Evolutionary conservation across 768 basidiomycete genomes (phyloP).

Genomic region (Tricholoma furcatifolium): DNA sequence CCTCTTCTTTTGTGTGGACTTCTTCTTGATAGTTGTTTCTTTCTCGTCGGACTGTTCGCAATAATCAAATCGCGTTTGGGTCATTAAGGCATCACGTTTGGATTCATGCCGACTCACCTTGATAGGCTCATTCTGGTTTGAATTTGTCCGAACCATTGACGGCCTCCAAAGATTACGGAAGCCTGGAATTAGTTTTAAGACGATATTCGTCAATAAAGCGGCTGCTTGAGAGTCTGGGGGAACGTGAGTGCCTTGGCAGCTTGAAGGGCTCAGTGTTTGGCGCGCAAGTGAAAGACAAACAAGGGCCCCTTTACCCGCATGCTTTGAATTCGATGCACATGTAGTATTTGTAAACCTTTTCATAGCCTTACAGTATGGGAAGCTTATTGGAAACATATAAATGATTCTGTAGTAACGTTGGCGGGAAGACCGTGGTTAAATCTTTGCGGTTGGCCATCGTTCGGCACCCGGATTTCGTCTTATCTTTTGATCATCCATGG

Average conservation of each 20-base stretch:
- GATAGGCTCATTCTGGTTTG: constrained; percentile 24
- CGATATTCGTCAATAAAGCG: constrained; percentile 6
- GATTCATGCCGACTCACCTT: constrained; percentile 18
- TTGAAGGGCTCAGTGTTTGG: constrained; percentile 10
- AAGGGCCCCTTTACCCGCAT: too few species aligned
- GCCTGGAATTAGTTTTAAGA: neutral
- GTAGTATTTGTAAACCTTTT: too few species aligned
- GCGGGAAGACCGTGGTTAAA: too few species aligned
- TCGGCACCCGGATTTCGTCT: too few species aligned
- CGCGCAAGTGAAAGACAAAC: constrained; percentile 11
- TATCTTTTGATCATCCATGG: too few species aligned
- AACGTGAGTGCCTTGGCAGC: constrained; percentile 10
- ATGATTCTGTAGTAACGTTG: too few species aligned
- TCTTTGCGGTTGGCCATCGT: too few species aligned
- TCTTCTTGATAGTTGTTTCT: constrained; percentile 25
- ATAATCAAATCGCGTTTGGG: constrained; percentile 12
- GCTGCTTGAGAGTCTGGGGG: constrained; percentile 8
- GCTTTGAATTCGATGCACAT: too few species aligned
- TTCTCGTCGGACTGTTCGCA: constrained; percentile 25
- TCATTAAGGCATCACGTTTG: constrained; percentile 11
- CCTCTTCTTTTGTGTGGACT: constrained; percentile 41
- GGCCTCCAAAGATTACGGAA: constrained; percentile 2
- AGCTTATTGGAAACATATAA: too few species aligned
- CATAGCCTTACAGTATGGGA: too few species aligned
- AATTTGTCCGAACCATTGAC: constrained; percentile 23